Conservation (phyloP, 768 basidiomycete species). For the Lactarius evosmus region DNA sequence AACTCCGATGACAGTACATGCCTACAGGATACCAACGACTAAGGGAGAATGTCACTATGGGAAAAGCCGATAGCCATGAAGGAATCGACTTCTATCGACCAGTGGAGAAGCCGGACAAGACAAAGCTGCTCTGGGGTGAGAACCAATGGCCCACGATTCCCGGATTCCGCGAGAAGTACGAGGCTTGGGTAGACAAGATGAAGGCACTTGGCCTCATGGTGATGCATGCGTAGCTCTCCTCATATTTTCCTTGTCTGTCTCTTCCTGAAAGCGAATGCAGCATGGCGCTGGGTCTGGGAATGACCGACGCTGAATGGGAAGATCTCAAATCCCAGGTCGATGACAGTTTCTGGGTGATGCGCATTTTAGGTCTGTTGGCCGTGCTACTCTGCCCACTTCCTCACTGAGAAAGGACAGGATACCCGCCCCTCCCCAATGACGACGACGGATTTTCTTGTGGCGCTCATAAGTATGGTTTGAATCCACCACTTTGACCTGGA, state of each 20-base stretch:
- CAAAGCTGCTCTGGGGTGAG: constrained; percentile 72
- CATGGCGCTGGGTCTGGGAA: constrained; percentile 78
- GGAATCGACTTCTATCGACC: constrained; percentile 80
- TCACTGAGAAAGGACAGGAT: constrained; percentile 46
- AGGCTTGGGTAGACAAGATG: constrained; percentile 84
- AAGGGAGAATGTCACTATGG: constrained; percentile 83
- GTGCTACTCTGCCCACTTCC: constrained; percentile 4
- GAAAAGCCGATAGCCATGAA: constrained; percentile 83
- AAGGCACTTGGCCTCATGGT: constrained; percentile 72
- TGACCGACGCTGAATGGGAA: constrained; percentile 66
- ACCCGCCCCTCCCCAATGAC: constrained; percentile 78
- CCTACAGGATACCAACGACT: constrained; percentile 70
- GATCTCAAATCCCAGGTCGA: constrained; percentile 67
- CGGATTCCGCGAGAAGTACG: constrained; percentile 60
- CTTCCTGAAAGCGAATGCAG: constrained; percentile 37
- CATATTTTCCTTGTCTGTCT: background rate
- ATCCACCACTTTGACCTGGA: background rate
- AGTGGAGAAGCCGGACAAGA: constrained; percentile 64
- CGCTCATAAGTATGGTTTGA: constrained; percentile 66
- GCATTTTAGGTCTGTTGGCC: constrained; percentile 60
- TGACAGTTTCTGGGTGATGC: constrained; percentile 88
- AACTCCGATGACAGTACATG: constrained; percentile 3
- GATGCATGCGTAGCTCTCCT: constrained; percentile 67
- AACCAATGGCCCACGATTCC: constrained; percentile 80
- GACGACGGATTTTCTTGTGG: constrained; percentile 87